phyloP scores from a whole-genome alignment of 495 filamentous ascomycete genomes.

The Aspergillus saccharolyticus region DNA sequence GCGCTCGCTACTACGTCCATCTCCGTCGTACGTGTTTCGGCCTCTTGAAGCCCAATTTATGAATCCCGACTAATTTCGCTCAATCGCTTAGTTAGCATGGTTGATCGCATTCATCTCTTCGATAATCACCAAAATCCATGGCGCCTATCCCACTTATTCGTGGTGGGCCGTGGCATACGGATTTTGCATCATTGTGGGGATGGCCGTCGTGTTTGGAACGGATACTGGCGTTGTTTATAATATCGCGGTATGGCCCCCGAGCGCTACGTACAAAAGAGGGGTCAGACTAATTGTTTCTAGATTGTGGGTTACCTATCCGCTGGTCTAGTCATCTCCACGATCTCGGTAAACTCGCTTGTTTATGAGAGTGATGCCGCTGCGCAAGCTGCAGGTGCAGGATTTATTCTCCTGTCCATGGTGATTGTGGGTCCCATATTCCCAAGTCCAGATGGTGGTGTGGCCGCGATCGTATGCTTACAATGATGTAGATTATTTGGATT shows the following conservation, averaged over 20 bases:
- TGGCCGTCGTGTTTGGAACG: slow-evolving; percentile 74
- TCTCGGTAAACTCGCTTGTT: slow-evolving; percentile 75
- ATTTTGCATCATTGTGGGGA: slow-evolving; percentile 72
- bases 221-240: slow-evolving; percentile 81
- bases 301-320: slow-evolving; percentile 81
- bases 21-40: slow-evolving; percentile 63
- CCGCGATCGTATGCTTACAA: slow-evolving; percentile 8
- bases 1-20: slow-evolving; percentile 92
- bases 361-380: slow-evolving; percentile 63
- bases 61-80: slow-evolving; percentile 4
- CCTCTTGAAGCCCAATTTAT: neutral
- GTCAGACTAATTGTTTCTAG: slow-evolving; percentile 33
- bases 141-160: slow-evolving; percentile 69
- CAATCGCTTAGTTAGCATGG: slow-evolving; percentile 72
- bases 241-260: slow-evolving; percentile 61
- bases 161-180: slow-evolving; percentile 90
- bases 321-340: slow-evolving; percentile 77
- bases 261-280: neutral
- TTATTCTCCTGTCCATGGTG: slow-evolving; percentile 94
- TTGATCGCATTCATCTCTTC: slow-evolving; percentile 84
- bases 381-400: slow-evolving; percentile 86
- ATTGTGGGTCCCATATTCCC: slow-evolving; percentile 53
- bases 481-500: slow-evolving; percentile 87
- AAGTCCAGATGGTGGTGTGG: neutral
- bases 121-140: slow-evolving; percentile 63